Conservation (phyloP, 1,284 basidiomycete genomes). For the Tranzscheliella williamsii region DNA sequence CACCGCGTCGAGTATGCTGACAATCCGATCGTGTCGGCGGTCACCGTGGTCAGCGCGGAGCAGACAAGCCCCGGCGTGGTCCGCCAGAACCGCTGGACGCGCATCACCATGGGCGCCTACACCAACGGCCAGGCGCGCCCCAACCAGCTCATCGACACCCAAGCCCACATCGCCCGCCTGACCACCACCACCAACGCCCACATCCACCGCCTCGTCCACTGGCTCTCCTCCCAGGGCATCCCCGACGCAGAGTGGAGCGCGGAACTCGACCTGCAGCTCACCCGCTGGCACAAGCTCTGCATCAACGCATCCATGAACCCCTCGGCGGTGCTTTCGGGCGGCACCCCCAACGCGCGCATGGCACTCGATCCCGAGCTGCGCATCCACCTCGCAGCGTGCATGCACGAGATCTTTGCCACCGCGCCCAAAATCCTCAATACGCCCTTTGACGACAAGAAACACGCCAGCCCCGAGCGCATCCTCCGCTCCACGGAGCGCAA, state of each 20-base stretch:
- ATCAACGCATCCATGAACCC: slow-evolving; percentile 64
- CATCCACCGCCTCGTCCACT: slow-evolving; percentile 44
- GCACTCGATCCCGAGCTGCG: slow-evolving; percentile 60
- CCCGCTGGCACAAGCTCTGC: slow-evolving; percentile 64
- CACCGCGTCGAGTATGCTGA: slow-evolving; percentile 59
- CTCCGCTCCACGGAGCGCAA: slow-evolving; percentile 62
- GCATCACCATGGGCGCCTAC: slow-evolving; percentile 63
- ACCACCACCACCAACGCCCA: slow-evolving; percentile 6
- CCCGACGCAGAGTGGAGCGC: slow-evolving; percentile 62
- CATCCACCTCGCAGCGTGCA: slow-evolving; percentile 60
- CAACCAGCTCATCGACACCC: slow-evolving; percentile 16
- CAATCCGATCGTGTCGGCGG: slow-evolving; percentile 61
- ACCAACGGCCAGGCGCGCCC: slow-evolving; percentile 43
- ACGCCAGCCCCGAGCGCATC: slow-evolving; percentile 62
- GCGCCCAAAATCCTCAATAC: slow-evolving; percentile 60
- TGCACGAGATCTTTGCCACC: slow-evolving; percentile 62
- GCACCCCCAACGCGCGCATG: slow-evolving; percentile 62
- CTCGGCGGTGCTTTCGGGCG: slow-evolving; percentile 62
- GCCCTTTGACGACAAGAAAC: slow-evolving; percentile 55
- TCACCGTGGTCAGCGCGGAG: slow-evolving; percentile 63
- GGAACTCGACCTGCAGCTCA: slow-evolving; percentile 62
- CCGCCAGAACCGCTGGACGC: slow-evolving; percentile 63
- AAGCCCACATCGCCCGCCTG: slow-evolving; percentile 9
- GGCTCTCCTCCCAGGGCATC: slow-evolving; percentile 60
- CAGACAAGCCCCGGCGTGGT: slow-evolving; percentile 61